Base-by-base conservation (phyloP, 1,284 basidiomycete genomes). In the Sporisorium sorghi region DNA sequence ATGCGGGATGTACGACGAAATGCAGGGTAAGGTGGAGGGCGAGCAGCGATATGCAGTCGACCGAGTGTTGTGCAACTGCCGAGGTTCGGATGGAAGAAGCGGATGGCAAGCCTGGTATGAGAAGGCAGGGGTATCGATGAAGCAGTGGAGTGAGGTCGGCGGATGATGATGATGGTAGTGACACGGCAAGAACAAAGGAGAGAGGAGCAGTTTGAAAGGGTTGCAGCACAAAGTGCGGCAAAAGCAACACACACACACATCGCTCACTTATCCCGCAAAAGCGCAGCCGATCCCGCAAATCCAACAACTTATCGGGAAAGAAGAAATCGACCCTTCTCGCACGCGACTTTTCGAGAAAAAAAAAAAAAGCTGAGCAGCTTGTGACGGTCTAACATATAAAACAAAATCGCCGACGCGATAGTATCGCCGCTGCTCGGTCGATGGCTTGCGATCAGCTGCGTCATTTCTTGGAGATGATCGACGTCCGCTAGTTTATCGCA, bases 1-100 rank as follows among this genome's bases (percentile, higher is more conserved):
- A 35, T 23, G 47, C 47, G 32, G 21, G 19, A 49, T 8, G 10
- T 52, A 39, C 37, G 37, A 14, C 40, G 44, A 15, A n/a, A 19
- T 32, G 21, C 53, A 33, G 32, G 26, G 26, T 19, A 19, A 46
- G 46, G 42, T 46, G 53, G 43, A 55, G 53, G 39, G 17, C 37
- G 12, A 42, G 26, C 28, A 42, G 15, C 17, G 39, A 30, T 52
- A 52, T 52, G 51, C 51, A 52, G 39, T 32, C 26, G 51, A 40
- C 9, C 24, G 1, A 52, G 26, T 9, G 21, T 42, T 14, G 33
- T 39, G 15, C 49, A 26, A 17, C 49, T 19, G 37, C 24, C 46
- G 19, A 39, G 24, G 32, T n/a, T n/a, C 10, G 33, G 24, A 50
- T 19, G 40, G 28, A 17, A n/a, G 6, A 21, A 40, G 21, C 28